Evolutionary conservation across 345 rosid genomes (phyloP), one percentile per base, ranked within the genome.

Genomic region (Citrus inodora): DNA sequence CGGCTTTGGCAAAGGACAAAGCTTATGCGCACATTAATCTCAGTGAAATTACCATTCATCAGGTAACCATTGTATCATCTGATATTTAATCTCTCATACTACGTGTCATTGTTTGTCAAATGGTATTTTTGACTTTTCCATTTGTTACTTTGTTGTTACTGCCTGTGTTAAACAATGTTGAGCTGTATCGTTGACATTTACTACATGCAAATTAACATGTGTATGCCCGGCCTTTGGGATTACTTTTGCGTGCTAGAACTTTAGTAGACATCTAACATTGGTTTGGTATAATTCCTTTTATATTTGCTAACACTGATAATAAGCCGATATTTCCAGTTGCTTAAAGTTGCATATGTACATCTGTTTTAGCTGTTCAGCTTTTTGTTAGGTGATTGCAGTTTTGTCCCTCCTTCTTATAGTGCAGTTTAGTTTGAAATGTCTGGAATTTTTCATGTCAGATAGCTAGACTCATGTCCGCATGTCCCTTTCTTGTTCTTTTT

Each of bases 1-100:
- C 96, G 35, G 89, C 96, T 71, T 82, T 92, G 85, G 96, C 96
- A 68, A 92, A 85, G 81, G 93, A 90, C 82, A 84, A 77, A 68
- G 88, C 86, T 55, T 89, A 89, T 78, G 86, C 90, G 21, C 90
- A 84, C 75, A 82, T 88, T 77, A 86, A 77, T 84, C 90, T 89
- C 48, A 84, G 80, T 58, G 87, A 89, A 82, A 89, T 86, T 75
- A 89, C 87, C 30, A 76, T 89, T 77, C 85, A 87, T 69, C 87
- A 89, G 90, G 92, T 89, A 82, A 58, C 9, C 53, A 9, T 75
- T 58, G 8, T 60, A 48, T 35, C 37, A n/a, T 27, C 4, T 46
- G 7, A 61, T 42, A 37, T 58, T 37, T 58, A 33, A 27, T n/a
- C 38, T 24, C 28, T 58, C 38, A 70, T 24, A 32, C 38, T n/a